Evolutionary conservation across 2,329 filamentous ascomycete genomes (phyloP).

Genomic region (Alternaria gansuensis): DNA sequence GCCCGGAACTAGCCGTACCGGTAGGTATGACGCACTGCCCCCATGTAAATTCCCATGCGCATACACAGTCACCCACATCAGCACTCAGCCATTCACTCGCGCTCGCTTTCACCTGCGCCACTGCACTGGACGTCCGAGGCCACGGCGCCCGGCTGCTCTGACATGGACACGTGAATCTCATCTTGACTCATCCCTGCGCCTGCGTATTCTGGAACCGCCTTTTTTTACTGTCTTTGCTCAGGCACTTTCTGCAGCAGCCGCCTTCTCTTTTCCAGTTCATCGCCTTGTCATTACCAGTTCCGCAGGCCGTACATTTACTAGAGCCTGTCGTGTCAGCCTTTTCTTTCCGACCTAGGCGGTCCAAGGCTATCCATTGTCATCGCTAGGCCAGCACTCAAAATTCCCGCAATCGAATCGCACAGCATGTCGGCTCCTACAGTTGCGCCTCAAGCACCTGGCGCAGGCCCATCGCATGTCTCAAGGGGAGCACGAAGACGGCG

Average conservation of each 20-base stretch:
- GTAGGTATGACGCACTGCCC: constrained; percentile 38
- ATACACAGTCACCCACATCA: constrained; percentile 9
- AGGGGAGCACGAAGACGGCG: constrained; percentile 32
- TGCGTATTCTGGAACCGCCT: constrained; percentile 15
- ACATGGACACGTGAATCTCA: constrained; percentile 16
- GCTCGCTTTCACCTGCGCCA: constrained; percentile 17
- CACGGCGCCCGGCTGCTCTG: constrained; percentile 15
- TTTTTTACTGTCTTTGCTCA: constrained; percentile 14
- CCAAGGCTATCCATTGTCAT: constrained; percentile 8
- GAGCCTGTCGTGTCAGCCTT: constrained; percentile 33
- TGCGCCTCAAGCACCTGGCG: constrained; percentile 22
- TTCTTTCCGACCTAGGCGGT: constrained; percentile 1
- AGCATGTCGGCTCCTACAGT: constrained; percentile 36
- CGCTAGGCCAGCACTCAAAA: constrained; percentile 5
- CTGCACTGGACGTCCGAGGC: constrained; percentile 6
- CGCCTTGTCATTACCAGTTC: constrained; percentile 33
- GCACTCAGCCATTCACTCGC: not conserved
- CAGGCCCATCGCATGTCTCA: constrained; percentile 25
- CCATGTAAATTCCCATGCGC: constrained; percentile 28
- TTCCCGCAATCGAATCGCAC: constrained; percentile 11
- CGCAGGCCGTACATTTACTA: constrained; percentile 42
- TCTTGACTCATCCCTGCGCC: constrained; percentile 22
- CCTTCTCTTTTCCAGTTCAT: constrained; percentile 17
- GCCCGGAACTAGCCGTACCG: constrained; percentile 13
- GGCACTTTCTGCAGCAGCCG: constrained; percentile 6